phyloP scores from a whole-genome alignment of 495 filamentous ascomycete genomes.

The Lophiostoma macrostomum region DNA sequence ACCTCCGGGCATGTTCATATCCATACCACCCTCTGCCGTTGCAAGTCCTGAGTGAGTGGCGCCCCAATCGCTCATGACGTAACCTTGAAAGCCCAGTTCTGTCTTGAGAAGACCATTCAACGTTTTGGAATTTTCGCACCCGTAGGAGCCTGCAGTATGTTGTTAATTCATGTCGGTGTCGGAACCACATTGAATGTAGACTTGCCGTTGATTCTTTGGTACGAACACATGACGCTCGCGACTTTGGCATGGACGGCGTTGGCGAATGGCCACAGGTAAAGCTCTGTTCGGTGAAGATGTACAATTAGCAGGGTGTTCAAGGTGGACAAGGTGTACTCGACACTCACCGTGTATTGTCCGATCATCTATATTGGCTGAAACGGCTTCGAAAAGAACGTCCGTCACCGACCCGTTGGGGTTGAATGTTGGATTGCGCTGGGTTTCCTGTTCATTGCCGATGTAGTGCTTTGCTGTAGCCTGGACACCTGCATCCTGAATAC shows the following conservation, averaged over 20 bases:
- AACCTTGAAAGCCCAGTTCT: conserved; percentile 56
- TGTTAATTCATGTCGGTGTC: too few species aligned
- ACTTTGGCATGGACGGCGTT: conserved; percentile 36
- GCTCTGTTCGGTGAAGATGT: too few species aligned
- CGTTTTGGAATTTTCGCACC: conserved; percentile 37
- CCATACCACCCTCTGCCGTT: conserved; percentile 28
- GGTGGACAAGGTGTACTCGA: too few species aligned
- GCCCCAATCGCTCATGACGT: conserved; percentile 39
- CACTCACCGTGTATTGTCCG: conserved; percentile 36
- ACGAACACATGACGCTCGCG: conserved; percentile 39
- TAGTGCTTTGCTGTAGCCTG: conserved; percentile 37
- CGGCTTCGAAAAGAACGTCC: conserved; percentile 3
- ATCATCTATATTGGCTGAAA: conserved; percentile 37
- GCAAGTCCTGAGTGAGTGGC: conserved; percentile 32
- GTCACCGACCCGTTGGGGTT: conserved; percentile 8
- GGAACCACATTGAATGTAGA: too few species aligned
- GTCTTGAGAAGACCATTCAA: conserved; percentile 51
- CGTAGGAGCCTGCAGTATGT: too few species aligned
- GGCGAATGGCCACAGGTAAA: conserved; percentile 35
- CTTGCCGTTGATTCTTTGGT: conserved; percentile 43
- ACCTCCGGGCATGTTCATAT: conserved; percentile 39
- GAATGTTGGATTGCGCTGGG: conserved; percentile 20
- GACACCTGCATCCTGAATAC: conserved; percentile 53
- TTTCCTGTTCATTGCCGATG: conserved; percentile 36
- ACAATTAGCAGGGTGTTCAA: too few species aligned